Conservation (phyloP, 2,329 filamentous ascomycete genomes). For the Neophaeococcomyces mojaviensis region DNA sequence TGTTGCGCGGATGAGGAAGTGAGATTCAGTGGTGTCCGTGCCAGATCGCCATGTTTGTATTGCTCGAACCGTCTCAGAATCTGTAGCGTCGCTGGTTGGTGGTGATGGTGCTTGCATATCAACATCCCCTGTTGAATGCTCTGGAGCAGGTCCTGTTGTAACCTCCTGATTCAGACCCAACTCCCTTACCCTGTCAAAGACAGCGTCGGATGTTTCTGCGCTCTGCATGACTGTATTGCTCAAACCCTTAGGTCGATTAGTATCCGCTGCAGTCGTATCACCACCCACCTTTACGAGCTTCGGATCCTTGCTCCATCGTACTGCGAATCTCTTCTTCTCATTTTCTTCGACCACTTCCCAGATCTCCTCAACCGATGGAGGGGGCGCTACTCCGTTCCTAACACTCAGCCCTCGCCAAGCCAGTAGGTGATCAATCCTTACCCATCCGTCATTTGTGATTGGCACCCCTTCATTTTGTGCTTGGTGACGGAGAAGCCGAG, state of each 20-base stretch:
- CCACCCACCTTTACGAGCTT: background rate
- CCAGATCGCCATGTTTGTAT: conserved; percentile 16
- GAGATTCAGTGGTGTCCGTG: conserved; percentile 42
- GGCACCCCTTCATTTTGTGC: conserved; percentile 53
- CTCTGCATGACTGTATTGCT: conserved; percentile 18
- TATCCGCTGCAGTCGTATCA: conserved; percentile 26
- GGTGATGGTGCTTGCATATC: conserved; percentile 16
- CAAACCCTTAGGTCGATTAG: conserved; percentile 15
- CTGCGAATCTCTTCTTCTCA: conserved; percentile 83
- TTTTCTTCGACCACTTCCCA: conserved; percentile 61
- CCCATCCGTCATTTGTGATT: conserved; percentile 53
- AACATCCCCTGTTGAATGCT: conserved; percentile 7
- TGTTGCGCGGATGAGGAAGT: conserved; percentile 85
- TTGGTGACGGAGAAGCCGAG: conserved; percentile 53
- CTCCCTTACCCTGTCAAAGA: background rate
- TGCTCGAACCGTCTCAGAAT: conserved; percentile 27
- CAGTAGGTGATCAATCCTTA: conserved; percentile 53
- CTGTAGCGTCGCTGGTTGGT: conserved; percentile 5
- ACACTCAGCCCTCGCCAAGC: conserved; percentile 47
- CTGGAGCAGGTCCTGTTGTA: conserved; percentile 6
- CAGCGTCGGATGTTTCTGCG: conserved; percentile 19
- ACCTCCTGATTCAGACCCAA: conserved; percentile 6
- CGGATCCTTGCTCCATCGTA: conserved; percentile 48
- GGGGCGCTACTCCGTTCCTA: conserved; percentile 49
- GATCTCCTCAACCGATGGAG: conserved; percentile 67